Evolutionary conservation across 2,329 filamentous ascomycete species (phyloP).

Genomic region (Botrytis tulipae): DNA sequence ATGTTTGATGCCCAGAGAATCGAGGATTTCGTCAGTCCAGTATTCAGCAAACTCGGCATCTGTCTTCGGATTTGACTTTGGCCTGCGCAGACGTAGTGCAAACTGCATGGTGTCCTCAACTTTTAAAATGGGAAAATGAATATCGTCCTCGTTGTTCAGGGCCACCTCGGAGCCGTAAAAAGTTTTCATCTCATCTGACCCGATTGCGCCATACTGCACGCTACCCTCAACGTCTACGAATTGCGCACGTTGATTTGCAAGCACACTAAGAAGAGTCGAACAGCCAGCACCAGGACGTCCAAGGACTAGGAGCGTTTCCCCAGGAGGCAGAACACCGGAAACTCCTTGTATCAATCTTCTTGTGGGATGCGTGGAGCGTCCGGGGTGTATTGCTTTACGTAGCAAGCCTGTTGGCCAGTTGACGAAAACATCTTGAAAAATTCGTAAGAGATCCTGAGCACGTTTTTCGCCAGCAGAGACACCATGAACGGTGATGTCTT

Average conservation of each 20-base stretch:
- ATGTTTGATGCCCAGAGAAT: conserved; percentile 50
- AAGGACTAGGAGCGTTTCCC: conserved; percentile 70
- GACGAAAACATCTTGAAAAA: not conserved
- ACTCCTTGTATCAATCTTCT: not conserved
- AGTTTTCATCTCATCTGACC: conserved; percentile 42
- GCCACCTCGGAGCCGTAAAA: conserved; percentile 55
- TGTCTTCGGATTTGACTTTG: conserved; percentile 47
- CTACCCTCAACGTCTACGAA: conserved; percentile 58
- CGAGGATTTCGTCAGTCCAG: conserved; percentile 33
- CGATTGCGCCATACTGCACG: conserved; percentile 53
- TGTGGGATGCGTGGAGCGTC: not conserved
- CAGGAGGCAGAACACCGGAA: conserved; percentile 45
- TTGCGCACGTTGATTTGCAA: conserved; percentile 62
- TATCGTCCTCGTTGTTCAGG: conserved; percentile 52
- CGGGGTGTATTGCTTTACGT: not conserved
- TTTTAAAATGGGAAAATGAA: conserved; percentile 51
- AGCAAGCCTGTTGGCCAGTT: not conserved
- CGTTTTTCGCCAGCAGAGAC: not conserved
- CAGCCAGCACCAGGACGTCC: conserved; percentile 68
- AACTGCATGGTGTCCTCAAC: conserved; percentile 53
- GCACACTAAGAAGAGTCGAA: conserved; percentile 68
- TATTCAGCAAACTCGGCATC: conserved; percentile 47
- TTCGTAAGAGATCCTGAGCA: not conserved
- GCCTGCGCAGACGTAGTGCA: conserved; percentile 56
- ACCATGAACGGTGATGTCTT: not conserved